phyloP scores from a whole-genome alignment of 2,329 filamentous ascomycete species.

The Endoconidiophora polonica region DNA sequence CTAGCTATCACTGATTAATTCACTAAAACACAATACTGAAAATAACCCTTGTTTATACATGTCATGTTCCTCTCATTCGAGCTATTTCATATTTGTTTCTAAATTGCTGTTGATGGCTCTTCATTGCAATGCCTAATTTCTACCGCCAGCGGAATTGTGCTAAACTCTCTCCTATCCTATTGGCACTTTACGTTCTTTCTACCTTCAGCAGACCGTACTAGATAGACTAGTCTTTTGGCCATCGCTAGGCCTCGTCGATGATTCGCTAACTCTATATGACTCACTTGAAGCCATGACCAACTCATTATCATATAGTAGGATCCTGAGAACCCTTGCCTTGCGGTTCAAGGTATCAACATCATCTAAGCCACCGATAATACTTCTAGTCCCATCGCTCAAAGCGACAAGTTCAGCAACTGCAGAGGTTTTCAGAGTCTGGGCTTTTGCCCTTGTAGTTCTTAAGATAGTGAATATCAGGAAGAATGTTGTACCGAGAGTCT shows the following conservation, averaged over 20 bases:
- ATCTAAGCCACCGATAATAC: conserved; percentile 13
- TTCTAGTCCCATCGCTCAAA: conserved; percentile 13
- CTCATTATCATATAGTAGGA: conserved; percentile 6
- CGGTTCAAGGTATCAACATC: conserved; percentile 5
- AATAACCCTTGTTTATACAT: too few relatives aligned
- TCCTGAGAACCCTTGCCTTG: conserved; percentile 13
- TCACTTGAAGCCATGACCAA: background rate
- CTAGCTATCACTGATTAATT: too few relatives aligned
- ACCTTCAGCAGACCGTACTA: too few relatives aligned
- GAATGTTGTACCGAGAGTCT: conserved; percentile 13
- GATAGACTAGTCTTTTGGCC: background rate
- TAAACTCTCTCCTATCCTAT: too few relatives aligned
- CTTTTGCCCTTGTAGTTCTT: conserved; percentile 15
- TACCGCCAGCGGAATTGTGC: too few relatives aligned
- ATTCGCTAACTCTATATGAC: background rate
- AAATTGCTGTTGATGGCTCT: too few relatives aligned
- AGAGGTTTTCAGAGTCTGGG: conserved; percentile 18
- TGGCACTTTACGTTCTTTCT: too few relatives aligned
- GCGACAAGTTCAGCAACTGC: conserved; percentile 16
- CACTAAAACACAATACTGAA: too few relatives aligned
- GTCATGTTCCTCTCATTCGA: too few relatives aligned
- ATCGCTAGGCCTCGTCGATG: background rate
- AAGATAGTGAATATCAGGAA: conserved; percentile 17
- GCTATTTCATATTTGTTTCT: too few relatives aligned
- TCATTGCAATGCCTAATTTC: too few relatives aligned